Conservation (phyloP, 768 basidiomycete species). For the Boletus eberwhitei region DNA sequence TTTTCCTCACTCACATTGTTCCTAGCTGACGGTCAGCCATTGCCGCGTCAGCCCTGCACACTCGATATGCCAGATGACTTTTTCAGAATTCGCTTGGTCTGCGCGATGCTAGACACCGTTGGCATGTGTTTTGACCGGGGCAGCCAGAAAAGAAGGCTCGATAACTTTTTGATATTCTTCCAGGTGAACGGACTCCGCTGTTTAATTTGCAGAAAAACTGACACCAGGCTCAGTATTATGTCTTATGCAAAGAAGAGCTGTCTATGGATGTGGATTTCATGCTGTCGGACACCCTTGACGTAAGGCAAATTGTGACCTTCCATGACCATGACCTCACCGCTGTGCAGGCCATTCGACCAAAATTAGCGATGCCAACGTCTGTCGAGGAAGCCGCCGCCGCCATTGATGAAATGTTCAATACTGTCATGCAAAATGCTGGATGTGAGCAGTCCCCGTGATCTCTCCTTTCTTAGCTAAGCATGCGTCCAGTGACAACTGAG, state of each 20-base stretch:
- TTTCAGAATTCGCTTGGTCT: conserved; percentile 89
- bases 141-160: conserved; percentile 87
- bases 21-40: conserved; percentile 83
- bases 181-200: conserved; percentile 53
- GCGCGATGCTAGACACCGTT: conserved; percentile 90
- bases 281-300: conserved; percentile 92
- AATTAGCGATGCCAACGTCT: conserved; percentile 62
- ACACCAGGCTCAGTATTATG: conserved; percentile 58
- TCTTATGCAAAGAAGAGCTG: conserved; percentile 82
- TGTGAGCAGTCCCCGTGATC: conserved; percentile 34
- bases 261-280: conserved; percentile 99
- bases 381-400: conserved; percentile 83
- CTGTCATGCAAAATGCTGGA: conserved; percentile 57
- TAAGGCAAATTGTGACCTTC: conserved; percentile 28
- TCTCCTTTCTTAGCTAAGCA: conserved; percentile 14
- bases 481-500: conserved; percentile 30
- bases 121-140: conserved; percentile 98
- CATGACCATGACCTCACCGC: not conserved
- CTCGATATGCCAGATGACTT: conserved; percentile 95
- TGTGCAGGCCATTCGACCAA: conserved; percentile 80
- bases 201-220: conserved; percentile 1
- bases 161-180: conserved; percentile 90
- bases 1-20: conserved; percentile 11
- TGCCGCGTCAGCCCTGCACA: conserved; percentile 68
- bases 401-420: conserved; percentile 86